These are phyloP conservation scores for Pyrenochaeta sp. DNA, from an alignment of 2,329 filamentous ascomycete species.

Conservation along the genomic window DNA sequence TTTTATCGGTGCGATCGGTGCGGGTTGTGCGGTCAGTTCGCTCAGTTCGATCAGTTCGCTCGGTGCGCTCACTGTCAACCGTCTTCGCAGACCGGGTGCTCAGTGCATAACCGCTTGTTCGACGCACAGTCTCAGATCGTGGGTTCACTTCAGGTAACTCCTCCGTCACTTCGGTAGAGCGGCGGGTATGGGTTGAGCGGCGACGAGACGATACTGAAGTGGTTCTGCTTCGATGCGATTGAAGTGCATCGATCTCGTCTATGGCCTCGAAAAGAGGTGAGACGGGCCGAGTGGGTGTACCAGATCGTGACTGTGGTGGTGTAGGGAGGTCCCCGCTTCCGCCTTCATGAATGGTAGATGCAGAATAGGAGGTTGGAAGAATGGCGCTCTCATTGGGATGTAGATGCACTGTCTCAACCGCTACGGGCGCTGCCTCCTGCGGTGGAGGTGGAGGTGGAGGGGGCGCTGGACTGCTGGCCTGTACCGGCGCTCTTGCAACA, in stretches of 20 bases:
- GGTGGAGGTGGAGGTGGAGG: slow-evolving; percentile 13
- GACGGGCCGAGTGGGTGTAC: slow-evolving; percentile 33
- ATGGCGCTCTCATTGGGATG: slow-evolving; percentile 32
- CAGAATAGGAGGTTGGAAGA: slow-evolving; percentile 26
- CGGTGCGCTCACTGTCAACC: slow-evolving; percentile 28
- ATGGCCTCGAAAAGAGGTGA: slow-evolving; percentile 45
- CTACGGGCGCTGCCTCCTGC: slow-evolving; percentile 15
- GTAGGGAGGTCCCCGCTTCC: slow-evolving; percentile 27
- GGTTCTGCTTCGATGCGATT: slow-evolving; percentile 32
- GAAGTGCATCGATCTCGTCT: slow-evolving; percentile 45
- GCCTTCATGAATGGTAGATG: slow-evolving; percentile 13
- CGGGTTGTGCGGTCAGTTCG: slow-evolving; percentile 23
- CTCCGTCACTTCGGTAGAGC: slow-evolving; percentile 29
- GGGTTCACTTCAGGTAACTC: slow-evolving; percentile 31
- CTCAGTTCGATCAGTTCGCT: slow-evolving; percentile 22
- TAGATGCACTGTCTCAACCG: slow-evolving; percentile 16
- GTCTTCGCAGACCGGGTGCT: slow-evolving; percentile 30
- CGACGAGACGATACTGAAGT: slow-evolving; percentile 31
- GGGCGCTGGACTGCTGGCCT: background rate
- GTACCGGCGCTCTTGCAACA: too few relatives aligned
- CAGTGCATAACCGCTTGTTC: slow-evolving; percentile 41
- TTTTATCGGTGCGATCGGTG: slow-evolving; percentile 6
- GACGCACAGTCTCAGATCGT: slow-evolving; percentile 27
- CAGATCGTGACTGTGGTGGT: slow-evolving; percentile 33
- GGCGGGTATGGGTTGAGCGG: slow-evolving; percentile 37